Conservation (phyloP, 257 asterid genomes). For the Fraxinus cuspidata region DNA sequence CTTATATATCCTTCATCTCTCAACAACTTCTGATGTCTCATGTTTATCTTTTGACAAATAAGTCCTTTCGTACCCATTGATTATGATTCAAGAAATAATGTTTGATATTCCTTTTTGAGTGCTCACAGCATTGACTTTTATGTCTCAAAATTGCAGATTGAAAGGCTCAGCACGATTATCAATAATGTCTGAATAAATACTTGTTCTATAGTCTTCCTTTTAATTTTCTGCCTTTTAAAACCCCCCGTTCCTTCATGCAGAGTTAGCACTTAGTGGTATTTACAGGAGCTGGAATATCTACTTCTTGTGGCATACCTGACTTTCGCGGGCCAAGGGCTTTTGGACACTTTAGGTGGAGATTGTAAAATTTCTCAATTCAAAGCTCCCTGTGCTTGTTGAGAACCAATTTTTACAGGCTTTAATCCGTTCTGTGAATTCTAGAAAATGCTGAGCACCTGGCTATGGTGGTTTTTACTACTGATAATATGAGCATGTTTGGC, state of each 20-base stretch:
- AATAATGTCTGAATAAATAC: conserved; percentile 57
- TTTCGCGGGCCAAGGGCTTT: conserved; percentile 95
- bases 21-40: conserved; percentile 8
- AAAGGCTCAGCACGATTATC: conserved; percentile 65
- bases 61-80: not conserved
- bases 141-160: conserved; percentile 59
- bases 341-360: conserved; percentile 89
- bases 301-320: conserved; percentile 98
- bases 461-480: conserved; percentile 2
- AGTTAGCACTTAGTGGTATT: conserved; percentile 95
- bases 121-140: conserved; percentile 20
- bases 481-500: not conserved
- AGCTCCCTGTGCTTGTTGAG: not conserved
- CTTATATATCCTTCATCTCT: not conserved
- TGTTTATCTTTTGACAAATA: not conserved
- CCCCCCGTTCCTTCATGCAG: conserved; percentile 53
- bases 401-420: conserved; percentile 12
- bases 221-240: conserved; percentile 25
- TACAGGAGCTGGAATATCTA: conserved; percentile 98
- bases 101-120: conserved; percentile 17
- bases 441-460: conserved; percentile 4
- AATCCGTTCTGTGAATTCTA: conserved; percentile 14
- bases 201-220: conserved; percentile 25
- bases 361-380: conserved; percentile 2
- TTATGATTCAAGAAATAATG: conserved; percentile 10